Evolutionary conservation across 176 grass and related monocot genomes (phyloP).

Genomic region (Eleusine coracana): DNA sequence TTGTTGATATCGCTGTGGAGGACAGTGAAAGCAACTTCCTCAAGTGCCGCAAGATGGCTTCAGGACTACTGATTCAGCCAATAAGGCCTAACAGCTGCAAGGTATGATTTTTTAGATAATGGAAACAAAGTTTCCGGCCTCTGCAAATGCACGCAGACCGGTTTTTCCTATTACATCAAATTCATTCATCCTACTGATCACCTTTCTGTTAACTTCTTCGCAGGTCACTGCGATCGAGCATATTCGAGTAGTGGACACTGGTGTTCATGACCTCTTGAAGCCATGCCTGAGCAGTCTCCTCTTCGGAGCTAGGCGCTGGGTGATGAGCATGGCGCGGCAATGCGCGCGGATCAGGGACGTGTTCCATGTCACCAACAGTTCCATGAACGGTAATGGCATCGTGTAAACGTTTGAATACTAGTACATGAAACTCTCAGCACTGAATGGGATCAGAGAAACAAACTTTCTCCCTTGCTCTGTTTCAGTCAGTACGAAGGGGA

Average conservation of each 20-base stretch:
- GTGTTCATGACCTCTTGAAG: conserved; percentile 42
- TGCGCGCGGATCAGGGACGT: conserved; percentile 49
- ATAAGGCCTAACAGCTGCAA: conserved; percentile 52
- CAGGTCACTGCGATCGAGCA: conserved; percentile 69
- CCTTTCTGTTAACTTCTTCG: not conserved
- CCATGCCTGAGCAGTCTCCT: conserved; percentile 38
- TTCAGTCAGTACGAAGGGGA: conserved; percentile 45
- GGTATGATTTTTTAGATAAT: conserved; percentile 30
- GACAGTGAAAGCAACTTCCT: not conserved
- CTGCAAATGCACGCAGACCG: no score
- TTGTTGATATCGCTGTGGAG: conserved; percentile 64
- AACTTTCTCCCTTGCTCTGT: not conserved
- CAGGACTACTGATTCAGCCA: conserved; percentile 59
- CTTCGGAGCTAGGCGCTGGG: conserved; percentile 61
- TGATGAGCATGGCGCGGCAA: conserved; percentile 50
- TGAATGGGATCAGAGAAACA: not conserved
- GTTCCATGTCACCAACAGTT: conserved; percentile 28
- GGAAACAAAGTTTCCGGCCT: no score
- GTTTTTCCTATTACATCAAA: no score
- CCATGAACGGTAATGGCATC: conserved; percentile 17
- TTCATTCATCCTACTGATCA: no score
- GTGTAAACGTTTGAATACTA: not conserved
- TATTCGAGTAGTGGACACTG: conserved; percentile 46
- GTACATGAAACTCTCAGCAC: not conserved
- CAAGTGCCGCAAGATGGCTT: conserved; percentile 61